Conservation (phyloP, 441 rosid species). For the Bocquillonia castaneifolia region DNA sequence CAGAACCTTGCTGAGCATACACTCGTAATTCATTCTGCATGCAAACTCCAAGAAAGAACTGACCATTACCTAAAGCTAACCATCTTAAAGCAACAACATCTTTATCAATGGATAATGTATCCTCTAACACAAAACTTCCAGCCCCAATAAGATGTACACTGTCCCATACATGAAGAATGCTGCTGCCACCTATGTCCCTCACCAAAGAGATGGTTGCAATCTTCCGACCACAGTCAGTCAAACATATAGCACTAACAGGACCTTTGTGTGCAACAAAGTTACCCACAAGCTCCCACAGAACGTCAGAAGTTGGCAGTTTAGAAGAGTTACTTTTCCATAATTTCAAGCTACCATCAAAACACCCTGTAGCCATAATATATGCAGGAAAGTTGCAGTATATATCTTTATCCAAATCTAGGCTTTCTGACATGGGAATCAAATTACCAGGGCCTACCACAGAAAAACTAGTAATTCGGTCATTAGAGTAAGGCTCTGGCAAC, state of each 20-base stretch:
- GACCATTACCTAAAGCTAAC: slow-evolving; percentile 66
- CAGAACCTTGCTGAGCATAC: slow-evolving; percentile 57
- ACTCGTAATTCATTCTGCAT: slow-evolving; percentile 58
- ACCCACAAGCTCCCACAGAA: slow-evolving; percentile 81
- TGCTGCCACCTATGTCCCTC: slow-evolving; percentile 29
- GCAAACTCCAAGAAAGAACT: slow-evolving; percentile 74
- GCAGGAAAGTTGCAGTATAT: slow-evolving; percentile 36
- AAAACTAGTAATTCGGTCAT: slow-evolving; percentile 62
- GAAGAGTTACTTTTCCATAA: slow-evolving; percentile 65
- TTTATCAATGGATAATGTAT: slow-evolving; percentile 45
- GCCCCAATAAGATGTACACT: slow-evolving; percentile 48
- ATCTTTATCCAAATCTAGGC: slow-evolving; percentile 29
- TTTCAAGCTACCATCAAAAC: slow-evolving; percentile 73
- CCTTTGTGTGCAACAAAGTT: slow-evolving; percentile 52
- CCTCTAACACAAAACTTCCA: slow-evolving; percentile 74
- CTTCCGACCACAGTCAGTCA: slow-evolving; percentile 64
- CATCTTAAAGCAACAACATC: slow-evolving; percentile 60
- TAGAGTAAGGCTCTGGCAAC: slow-evolving; percentile 57
- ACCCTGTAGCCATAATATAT: slow-evolving; percentile 84
- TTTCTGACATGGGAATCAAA: slow-evolving; percentile 35
- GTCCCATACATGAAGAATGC: slow-evolving; percentile 61
- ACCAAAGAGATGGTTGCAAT: slow-evolving; percentile 58
- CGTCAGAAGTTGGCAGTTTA: slow-evolving; percentile 28
- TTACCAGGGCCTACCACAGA: slow-evolving; percentile 53
- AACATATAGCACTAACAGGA: slow-evolving; percentile 51